Base-by-base conservation (phyloP, 805 yeast species). In the Barnettozyma wickerhamii region DNA sequence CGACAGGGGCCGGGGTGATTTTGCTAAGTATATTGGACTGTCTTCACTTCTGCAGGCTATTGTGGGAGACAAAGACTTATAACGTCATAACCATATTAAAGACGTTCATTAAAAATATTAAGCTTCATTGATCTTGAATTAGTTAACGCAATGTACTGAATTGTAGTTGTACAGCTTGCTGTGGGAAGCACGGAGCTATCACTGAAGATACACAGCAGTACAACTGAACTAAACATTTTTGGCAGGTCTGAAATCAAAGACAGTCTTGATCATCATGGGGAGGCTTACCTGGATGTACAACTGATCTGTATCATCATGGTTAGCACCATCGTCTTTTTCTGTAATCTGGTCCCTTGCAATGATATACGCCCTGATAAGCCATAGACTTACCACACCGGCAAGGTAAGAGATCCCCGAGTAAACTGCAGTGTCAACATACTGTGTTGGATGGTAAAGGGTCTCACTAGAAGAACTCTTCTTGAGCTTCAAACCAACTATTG, bases 391-490 rank as follows among this genome's bases (percentile, higher is more conserved):
- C 2, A 75, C 69, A 10, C 77, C 72, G 10, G 62, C 75, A 17
- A 74, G 43, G 53, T 73, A 80, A 5, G 73, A 62, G n/a, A 65
- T 54, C 0, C 87, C 88, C 17, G 79, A 74, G 55, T 80, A 81
- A 1, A 80, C 66, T 1, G 81, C 67, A 7, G 83, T 76, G 46
- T 75, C 51, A 18, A 60, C 51, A 59, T 79, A 81, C 49, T 72
- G 77, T 7, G 63, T 57, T 6, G 79, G 72, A 30, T 65, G 65
- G 19, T 56, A 56, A 1, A 35, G 28, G 6, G 54, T 53, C 1
- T 67, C 71, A 18, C 51, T 47, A n/a, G 50, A 35, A 4, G 50
- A 33, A 5, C 43, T 23, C 4, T 57, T 45, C 42, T 75, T 76
- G 35, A 80, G 62, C 10, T 70, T 59, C 14, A 77, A 65, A 6